phyloP scores from a whole-genome alignment of 805 yeast species.

The Blastobotrys robertii region DNA sequence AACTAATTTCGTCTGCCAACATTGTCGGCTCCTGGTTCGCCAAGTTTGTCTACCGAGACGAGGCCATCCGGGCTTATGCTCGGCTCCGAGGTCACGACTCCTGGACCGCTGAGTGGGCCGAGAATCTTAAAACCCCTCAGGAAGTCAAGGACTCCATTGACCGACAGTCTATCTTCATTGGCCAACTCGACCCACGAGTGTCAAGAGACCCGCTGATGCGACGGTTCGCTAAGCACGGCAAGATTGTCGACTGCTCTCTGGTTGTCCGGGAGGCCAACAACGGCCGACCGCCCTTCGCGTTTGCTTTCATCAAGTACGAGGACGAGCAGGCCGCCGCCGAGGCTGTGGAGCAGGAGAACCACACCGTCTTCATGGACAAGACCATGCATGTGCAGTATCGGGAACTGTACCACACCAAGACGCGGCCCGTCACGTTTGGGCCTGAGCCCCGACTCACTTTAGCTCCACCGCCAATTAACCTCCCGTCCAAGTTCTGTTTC shows the following conservation, averaged over 20 bases:
- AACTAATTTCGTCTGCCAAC: constrained; percentile 27
- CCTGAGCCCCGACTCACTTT: constrained; percentile 38
- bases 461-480: constrained; percentile 78
- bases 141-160: constrained; percentile 44
- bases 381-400: constrained; percentile 82
- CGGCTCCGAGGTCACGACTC: constrained; percentile 20
- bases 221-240: constrained; percentile 62
- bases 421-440: constrained; percentile 8
- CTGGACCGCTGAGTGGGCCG: constrained; percentile 78
- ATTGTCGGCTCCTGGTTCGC: constrained; percentile 52
- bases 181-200: constrained; percentile 51
- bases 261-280: constrained; percentile 3
- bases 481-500: constrained; percentile 18
- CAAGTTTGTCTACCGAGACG: constrained; percentile 73
- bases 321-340: constrained; percentile 69
- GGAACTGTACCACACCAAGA: constrained; percentile 38
- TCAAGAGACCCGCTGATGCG: constrained; percentile 45
- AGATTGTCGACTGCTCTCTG: constrained; percentile 42
- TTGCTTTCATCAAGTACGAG: constrained; percentile 64
- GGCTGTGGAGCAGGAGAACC: constrained; percentile 66
- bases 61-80: constrained; percentile 80
- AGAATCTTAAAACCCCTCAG: constrained; percentile 40
- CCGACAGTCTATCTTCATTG: constrained; percentile 65
- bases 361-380: constrained; percentile 58
- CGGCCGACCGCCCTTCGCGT: constrained; percentile 27